phyloP scores from a whole-genome alignment of 257 asterid species.

The Ilex asprella region DNA sequence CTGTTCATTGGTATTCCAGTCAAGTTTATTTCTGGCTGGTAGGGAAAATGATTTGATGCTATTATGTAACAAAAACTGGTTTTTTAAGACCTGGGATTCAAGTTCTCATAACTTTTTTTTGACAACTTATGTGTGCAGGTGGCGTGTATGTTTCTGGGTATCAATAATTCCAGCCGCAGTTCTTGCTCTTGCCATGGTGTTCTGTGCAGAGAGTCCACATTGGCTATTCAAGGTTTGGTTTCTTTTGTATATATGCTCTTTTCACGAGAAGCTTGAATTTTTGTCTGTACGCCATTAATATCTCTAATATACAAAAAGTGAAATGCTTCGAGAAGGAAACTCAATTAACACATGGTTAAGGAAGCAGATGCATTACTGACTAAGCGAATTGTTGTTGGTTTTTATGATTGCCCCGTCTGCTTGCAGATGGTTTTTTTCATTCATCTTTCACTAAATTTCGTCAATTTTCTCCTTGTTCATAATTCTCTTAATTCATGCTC shows the following conservation, averaged over 20 bases:
- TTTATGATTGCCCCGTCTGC: too few relatives aligned
- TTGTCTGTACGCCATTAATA: too few relatives aligned
- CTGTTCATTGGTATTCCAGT: constrained; percentile 77
- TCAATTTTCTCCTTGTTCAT: too few relatives aligned
- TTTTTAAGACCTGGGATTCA: background rate
- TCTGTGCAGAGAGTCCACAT: constrained; percentile 88
- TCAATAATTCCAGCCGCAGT: constrained; percentile 70
- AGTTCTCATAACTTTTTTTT: background rate
- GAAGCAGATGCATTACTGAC: too few relatives aligned
- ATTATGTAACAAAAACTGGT: background rate
- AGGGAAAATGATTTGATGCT: constrained; percentile 17
- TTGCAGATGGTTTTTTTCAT: too few relatives aligned
- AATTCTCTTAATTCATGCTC: too few relatives aligned
- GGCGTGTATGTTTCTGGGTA: constrained; percentile 90
- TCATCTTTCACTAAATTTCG: too few relatives aligned
- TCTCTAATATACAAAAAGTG: too few relatives aligned
- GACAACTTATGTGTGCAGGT: constrained; percentile 41
- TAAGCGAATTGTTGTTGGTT: too few relatives aligned
- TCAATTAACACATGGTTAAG: too few relatives aligned
- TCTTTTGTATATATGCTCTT: background rate
- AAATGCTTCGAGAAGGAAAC: too few relatives aligned
- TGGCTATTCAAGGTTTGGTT: constrained; percentile 83
- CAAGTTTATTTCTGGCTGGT: constrained; percentile 71
- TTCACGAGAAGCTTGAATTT: background rate
- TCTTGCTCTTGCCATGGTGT: constrained; percentile 67